phyloP scores from a whole-genome alignment of 768 basidiomycete species.

The Clathrus columnatus region DNA sequence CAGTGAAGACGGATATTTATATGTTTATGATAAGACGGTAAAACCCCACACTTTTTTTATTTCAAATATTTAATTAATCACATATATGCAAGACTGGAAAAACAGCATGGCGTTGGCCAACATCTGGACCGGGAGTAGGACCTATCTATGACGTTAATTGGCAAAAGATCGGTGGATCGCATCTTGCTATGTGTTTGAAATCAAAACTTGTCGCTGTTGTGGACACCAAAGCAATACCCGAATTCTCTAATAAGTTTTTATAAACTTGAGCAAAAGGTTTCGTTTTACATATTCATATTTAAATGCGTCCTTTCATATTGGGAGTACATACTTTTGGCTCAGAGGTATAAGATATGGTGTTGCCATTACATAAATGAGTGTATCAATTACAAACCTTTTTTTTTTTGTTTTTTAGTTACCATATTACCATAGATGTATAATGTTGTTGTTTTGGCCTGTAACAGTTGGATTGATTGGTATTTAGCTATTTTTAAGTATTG shows the following conservation, averaged over 20 bases:
- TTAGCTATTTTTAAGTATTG: too few species aligned
- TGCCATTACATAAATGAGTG: too few species aligned
- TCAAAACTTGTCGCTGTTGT: constrained; percentile 7
- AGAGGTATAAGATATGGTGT: too few species aligned
- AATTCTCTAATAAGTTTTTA: background rate
- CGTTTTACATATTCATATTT: too few species aligned
- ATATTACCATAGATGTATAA: too few species aligned
- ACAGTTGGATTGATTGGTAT: too few species aligned
- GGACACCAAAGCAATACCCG: constrained; percentile 3
- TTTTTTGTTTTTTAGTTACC: too few species aligned
- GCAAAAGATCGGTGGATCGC: constrained; percentile 3
- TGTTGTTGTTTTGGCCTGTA: too few species aligned
- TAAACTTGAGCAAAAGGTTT: background rate
- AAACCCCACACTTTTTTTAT: constrained; percentile 16
- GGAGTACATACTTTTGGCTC: too few species aligned
- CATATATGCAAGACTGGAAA: constrained; percentile 12
- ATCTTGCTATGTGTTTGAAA: constrained; percentile 8
- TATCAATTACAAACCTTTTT: too few species aligned
- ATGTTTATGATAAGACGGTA: constrained; percentile 64
- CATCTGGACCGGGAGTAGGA: constrained; percentile 1
- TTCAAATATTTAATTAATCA: background rate
- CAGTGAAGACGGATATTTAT: constrained; percentile 68
- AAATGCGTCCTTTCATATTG: too few species aligned
- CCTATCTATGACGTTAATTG: constrained; percentile 11
- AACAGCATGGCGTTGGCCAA: constrained; percentile 11